Evolutionary conservation across 257 asterid species (phyloP), one percentile per base, ranked within the genome.

Genomic region (Gardenia jasminoides): DNA sequence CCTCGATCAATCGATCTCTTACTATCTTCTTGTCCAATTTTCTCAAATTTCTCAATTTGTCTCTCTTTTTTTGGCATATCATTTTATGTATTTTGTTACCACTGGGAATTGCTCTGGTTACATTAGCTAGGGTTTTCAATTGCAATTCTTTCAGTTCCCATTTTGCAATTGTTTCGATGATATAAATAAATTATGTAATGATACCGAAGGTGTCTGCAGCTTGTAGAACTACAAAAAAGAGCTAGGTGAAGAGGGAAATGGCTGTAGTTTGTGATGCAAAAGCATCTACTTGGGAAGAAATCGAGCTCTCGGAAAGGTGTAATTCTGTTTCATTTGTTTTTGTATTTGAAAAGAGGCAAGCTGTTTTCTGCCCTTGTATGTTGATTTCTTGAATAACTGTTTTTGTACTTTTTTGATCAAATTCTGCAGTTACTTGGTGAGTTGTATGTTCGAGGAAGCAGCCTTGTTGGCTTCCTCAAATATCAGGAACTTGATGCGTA

Each of bases 401-500:
- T 74, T 54, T 43, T 13, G 36, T 64, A 28, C 0, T 61, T 66
- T 65, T 47, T 59, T 64, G 47, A 22, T 65, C 19, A 31, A 79
- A 59, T 61, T 80, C 78, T 79, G 88, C 90, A 94, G 99, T 76
- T 89, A 86, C 69, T 89, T 94, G 28, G 91, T 93, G 72, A 88
- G 97, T 75, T 83, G 91, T 83, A 87, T 89, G 93, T 89, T 83
- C 78, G 94, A 89, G 54, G 97, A 94, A 80, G 97, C 99, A 36
- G 78, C 79, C 26, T 74, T 83, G 28, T 83, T 86, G 80, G 88
- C 97, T 64, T 86, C 89, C 80, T 84, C 95, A 17, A 77, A 90
- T 75, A 85, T 94, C 47, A 80, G 80, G 56, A 85, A 80, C 41
- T 84, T 90, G 89, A 2, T 54, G 58, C 75, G 82, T 43, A 84